Evolutionary conservation across 768 basidiomycete genomes (phyloP).

Genomic region (Pholiota molesta): DNA sequence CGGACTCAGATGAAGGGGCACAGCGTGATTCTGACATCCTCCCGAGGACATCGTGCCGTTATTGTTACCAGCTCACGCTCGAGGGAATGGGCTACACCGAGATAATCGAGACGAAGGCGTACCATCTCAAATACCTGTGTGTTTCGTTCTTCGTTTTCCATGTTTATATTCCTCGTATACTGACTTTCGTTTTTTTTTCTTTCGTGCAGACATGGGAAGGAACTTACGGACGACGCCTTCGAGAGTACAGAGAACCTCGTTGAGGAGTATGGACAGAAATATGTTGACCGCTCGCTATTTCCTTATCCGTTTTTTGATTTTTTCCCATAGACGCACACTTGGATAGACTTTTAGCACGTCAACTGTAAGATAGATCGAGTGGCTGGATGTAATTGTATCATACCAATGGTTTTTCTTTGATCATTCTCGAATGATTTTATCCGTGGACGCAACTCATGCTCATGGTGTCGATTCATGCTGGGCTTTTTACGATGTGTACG

Average conservation of each 20-base stretch:
- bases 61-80: slow-evolving; percentile 1
- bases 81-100: neutral
- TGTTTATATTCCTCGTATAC: neutral
- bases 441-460: neutral
- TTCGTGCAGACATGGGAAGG: neutral
- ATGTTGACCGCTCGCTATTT: neutral
- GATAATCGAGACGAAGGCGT: slow-evolving; percentile 4
- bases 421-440: neutral
- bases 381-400: neutral
- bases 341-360: too few species aligned
- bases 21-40: neutral
- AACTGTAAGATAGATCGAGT: too few species aligned
- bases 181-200: neutral
- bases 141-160: neutral
- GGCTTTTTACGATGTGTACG: too few species aligned
- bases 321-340: neutral
- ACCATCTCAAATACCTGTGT: slow-evolving; percentile 8
- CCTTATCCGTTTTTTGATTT: neutral
- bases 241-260: neutral
- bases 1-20: neutral
- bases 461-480: neutral
- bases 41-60: neutral
- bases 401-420: neutral
- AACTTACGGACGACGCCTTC: neutral
- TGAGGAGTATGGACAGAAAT: neutral